These are phyloP conservation scores for Trichosporon coremiiforme DNA, from an alignment of 1,284 basidiomycete species.

Conservation along the genomic window DNA sequence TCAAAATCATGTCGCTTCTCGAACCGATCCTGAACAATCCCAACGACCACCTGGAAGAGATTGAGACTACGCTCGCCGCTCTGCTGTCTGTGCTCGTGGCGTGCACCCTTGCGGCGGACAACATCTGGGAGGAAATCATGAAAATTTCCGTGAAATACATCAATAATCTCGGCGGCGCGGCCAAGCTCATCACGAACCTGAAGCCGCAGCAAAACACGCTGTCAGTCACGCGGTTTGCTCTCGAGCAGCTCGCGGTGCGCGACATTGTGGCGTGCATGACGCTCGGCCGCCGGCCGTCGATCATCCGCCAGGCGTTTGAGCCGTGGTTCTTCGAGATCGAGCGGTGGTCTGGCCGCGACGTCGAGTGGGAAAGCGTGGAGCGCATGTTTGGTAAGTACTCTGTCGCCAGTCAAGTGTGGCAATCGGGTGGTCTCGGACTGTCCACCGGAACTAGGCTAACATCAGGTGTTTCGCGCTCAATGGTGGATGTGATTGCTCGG, in stretches of 20 bases:
- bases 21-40: slow-evolving; percentile 34
- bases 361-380: slow-evolving; percentile 52
- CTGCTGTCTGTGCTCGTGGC: slow-evolving; percentile 47
- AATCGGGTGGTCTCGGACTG: too few relatives aligned
- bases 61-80: slow-evolving; percentile 46
- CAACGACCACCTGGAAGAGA: slow-evolving; percentile 36
- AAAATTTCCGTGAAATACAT: slow-evolving; percentile 42
- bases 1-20: slow-evolving; percentile 36
- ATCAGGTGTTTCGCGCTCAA: slow-evolving; percentile 45
- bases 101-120: slow-evolving; percentile 48
- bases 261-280: slow-evolving; percentile 54
- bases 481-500: slow-evolving; percentile 51
- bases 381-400: slow-evolving; percentile 46
- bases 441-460: not conserved
- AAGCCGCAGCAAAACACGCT: slow-evolving; percentile 37
- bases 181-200: slow-evolving; percentile 41
- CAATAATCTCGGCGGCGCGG: slow-evolving; percentile 47
- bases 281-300: slow-evolving; percentile 44
- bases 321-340: slow-evolving; percentile 55
- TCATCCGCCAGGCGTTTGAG: slow-evolving; percentile 47
- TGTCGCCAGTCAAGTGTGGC: too few relatives aligned
- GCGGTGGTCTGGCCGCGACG: slow-evolving; percentile 39
- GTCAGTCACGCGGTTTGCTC: slow-evolving; percentile 43
- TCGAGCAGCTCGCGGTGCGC: slow-evolving; percentile 52
- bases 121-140: slow-evolving; percentile 51